phyloP scores from a whole-genome alignment of 1,284 basidiomycete species.

The Leccinum pseudoinsigne region DNA sequence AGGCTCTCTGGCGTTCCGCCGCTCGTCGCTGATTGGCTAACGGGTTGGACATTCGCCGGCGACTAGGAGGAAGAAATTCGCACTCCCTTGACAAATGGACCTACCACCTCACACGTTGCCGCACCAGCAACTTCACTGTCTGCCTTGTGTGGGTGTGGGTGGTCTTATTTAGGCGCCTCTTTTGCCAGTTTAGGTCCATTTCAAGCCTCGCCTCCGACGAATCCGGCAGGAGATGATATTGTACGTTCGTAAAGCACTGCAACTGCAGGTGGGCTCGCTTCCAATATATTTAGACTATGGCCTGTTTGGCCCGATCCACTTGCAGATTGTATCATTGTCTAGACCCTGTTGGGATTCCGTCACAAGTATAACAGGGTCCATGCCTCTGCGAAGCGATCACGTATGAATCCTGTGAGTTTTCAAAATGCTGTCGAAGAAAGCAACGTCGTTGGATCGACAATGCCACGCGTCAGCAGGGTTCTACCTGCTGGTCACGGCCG shows the following conservation, averaged over 20 bases:
- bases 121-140: background rate
- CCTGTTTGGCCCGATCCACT: background rate
- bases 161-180: background rate
- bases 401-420: constrained; percentile 15
- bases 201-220: background rate
- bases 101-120: constrained; percentile 3
- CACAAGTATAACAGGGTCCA: constrained; percentile 1
- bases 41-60: background rate
- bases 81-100: background rate
- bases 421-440: background rate
- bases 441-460: constrained; percentile 20
- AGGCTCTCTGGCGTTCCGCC: constrained; percentile 18
- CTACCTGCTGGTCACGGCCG: background rate
- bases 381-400: constrained; percentile 24
- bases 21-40: constrained; percentile 20
- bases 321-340: background rate
- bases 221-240: constrained; percentile 3
- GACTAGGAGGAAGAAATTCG: background rate
- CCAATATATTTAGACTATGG: background rate
- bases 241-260: background rate
- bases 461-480: constrained; percentile 5
- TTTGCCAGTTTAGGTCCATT: constrained; percentile 1
- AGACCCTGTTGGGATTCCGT: background rate
- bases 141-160: constrained; percentile 1
- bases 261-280: background rate